Evolutionary conservation across 148 eudicot genomes (phyloP), one percentile per base, ranked within the genome.

Genomic region (Salicornia ramosissima): DNA sequence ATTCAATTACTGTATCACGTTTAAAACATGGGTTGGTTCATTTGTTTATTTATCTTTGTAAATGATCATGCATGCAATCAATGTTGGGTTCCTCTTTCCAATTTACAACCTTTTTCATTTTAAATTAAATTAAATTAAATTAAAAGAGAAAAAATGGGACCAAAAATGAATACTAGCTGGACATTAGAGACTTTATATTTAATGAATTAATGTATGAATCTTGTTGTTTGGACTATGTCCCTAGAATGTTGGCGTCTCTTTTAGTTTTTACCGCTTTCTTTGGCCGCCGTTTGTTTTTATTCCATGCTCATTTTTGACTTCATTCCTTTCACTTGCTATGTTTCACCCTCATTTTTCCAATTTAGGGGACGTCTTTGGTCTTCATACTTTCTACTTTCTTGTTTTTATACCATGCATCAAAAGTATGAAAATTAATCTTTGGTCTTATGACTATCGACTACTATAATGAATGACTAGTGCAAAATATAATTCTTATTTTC

Each of bases 281-380:
- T 28, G 58, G 78, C 69, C 78, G 75, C 78, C 75, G 43, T 33
- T 33, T 42, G 72, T 79, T 79, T 79, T 68, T 54, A 75, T 36
- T 34, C 26, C 22, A 25, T 21, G 29, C 70, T 26, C 53, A 53
- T 65, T 50, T 24, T 43, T 36, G 69, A 19, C 59, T 66, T 54
- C 18, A 42, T 56, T 61, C 58, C 30, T 61, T 73, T 73, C 45
- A 72, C 43, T 25, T 72, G 40, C 75, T 6, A 7, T 51, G 9
- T 18, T 53, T 34, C 45, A 31, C 33, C 53, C 2, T n/a, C 36
- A 45, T 46, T 34, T 59, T 56, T 67, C 54, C 53, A 16, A 22
- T 0, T 36, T 52, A 26, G 25, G 49, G n/a, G 61, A 62, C 40
- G 30, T 0, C 43, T 47, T 19, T 25, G 21, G 10, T 68, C 45